A percentile compares a stretch with the other conserved stretches of the same genome.
These are phyloP conservation scores for Chlamydomonas sp. DNA, from an alignment of 139 green algal species.

Conservation along the genomic window DNA sequence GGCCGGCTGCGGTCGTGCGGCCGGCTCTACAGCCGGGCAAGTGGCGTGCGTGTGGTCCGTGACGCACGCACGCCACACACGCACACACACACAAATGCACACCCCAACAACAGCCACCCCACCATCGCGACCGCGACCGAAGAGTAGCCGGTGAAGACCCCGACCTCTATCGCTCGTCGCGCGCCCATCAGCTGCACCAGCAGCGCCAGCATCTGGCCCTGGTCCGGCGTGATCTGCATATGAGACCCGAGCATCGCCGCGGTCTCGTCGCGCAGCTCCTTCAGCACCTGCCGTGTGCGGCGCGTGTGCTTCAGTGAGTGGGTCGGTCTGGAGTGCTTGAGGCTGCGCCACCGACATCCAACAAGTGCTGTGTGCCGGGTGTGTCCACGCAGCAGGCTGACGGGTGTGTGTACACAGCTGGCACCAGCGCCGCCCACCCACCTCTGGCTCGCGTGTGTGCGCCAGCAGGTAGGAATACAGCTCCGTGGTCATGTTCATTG, in stretches of 20 bases:
- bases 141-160: constrained; percentile 87
- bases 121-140: constrained; percentile 63
- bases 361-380: too few relatives aligned
- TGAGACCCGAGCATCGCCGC: constrained; percentile 36
- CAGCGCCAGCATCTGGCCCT: constrained; percentile 67
- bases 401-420: background rate
- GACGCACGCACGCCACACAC: background rate
- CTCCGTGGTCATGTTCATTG: constrained; percentile 29
- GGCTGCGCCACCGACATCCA: too few relatives aligned
- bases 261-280: constrained; percentile 53
- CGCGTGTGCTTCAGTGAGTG: background rate
- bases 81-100: background rate
- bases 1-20: too few relatives aligned
- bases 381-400: background rate
- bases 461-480: constrained; percentile 62
- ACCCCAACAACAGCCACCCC: background rate
- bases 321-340: too few relatives aligned
- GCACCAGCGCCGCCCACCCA: constrained; percentile 1
- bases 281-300: constrained; percentile 37
- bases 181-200: constrained; percentile 58
- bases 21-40: too few relatives aligned
- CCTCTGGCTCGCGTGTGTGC: constrained; percentile 56
- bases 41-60: too few relatives aligned
- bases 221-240: constrained; percentile 77
- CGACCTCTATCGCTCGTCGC: constrained; percentile 49